Base-by-base conservation (phyloP, 2,329 filamentous ascomycete genomes). In the Diaporthe aspalathi region DNA sequence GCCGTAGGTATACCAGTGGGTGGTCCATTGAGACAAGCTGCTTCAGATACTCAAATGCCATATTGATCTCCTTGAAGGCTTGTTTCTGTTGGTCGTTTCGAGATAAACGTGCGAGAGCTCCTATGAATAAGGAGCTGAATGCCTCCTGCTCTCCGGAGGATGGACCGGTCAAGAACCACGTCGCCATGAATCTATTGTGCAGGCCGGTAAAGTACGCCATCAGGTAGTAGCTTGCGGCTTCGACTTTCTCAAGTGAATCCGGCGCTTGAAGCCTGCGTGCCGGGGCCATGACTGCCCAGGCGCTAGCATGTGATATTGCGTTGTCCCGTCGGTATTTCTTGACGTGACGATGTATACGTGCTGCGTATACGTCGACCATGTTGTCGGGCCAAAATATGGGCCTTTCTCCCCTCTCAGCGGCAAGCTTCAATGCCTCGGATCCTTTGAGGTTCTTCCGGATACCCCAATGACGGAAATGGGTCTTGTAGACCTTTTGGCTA, bases 371-470 rank as follows among this genome's bases (percentile, higher is more conserved):
- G 2, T 20, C 14, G 11, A 32, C 60, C 29, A 50, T 66, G 12
- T 24, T 38, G 6, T 43, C 50, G 16, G 68, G 60, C 68, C 68
- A 70, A n/a, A 70, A 70, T 0, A 24, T 11, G 50, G 49, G 49
- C 3, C 50, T 38, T 8, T 32, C 5, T 17, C n/a, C 43, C n/a
- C 50, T 16, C 2, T 60, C 5, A 5, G 8, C 17, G 5, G 68
- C 68, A 1, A 70, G 38, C n/a, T 66, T n/a, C 22, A 70, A n/a
- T 1, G 68, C 68, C 24, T 70, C 68, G n/a, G 56, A 27, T 17
- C 56, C 32, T 22, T 66, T 70, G 40, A 70, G 12, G 8, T 70
- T 70, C 29, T 70, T 70, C 16, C 68, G 68, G 24, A 70, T 38
- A 17, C 60, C 50, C 68, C 68, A 70, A 29, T 16, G 56, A 17